Evolutionary conservation across 305 asterid species (phyloP), one percentile per base, ranked within the genome.

Genomic region (Rubia tinctorum): DNA sequence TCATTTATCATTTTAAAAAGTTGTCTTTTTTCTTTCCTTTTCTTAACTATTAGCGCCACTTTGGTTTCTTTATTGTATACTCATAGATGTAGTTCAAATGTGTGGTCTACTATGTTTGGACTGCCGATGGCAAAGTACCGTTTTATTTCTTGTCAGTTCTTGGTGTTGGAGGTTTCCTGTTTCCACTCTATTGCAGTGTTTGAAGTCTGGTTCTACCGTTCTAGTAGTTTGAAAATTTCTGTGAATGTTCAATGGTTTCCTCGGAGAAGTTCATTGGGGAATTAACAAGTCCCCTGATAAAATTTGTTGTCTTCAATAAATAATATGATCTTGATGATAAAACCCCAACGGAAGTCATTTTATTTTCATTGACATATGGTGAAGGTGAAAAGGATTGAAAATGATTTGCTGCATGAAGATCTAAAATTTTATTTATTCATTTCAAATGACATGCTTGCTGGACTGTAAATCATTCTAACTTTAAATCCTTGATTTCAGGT

Each of bases 401-500:
- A 71, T 9, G 40, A 39, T 60, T n/a, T 72, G 44, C 42, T 66
- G 40, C 18, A 22, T 6, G 27, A 20, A 65, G 42, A 11, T 15
- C 30, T 39, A 18, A 40, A 39, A 55, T 66, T 43, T 1, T 5
- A 40, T 27, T 66, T 17, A 40, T 64, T 66, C n/a, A n/a, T 53
- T 53, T 18, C 60, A 17, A 17, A 53, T 53, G 60, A 53, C 60
- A 53, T 74, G 55, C 30, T 55, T 42, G n/a, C 73, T 42, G 51
- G 10, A 34, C 76, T 56, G 60, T 60, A 66, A 23, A 39, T 23
- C 60, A 51, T 18, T 39, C 9, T 66, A 68, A 72, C 37, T 10
- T 30, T 68, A 71, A 55, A 53, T 64, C 53, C 80, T 78, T 66
- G 51, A 77, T 47, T 76, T 65, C 90, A 93, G 97, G 80, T 93